A percentile compares a stretch with the other conserved stretches of the same genome.
Conservation (phyloP, 495 filamentous ascomycete genomes). For the Trichoderma parareesei region DNA sequence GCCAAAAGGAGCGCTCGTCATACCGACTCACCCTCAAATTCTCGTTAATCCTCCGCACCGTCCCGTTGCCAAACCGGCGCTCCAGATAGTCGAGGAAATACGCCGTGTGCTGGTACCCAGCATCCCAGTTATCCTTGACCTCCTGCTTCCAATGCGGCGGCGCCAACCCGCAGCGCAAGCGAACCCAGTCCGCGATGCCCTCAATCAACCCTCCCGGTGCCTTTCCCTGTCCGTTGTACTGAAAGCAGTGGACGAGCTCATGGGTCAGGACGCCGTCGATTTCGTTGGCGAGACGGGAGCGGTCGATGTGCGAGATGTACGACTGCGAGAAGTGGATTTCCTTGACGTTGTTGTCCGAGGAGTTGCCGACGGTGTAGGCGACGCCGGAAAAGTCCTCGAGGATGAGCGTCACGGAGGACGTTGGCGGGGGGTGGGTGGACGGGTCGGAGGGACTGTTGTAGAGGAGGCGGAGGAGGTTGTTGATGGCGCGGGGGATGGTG, state of each 20-base stretch:
- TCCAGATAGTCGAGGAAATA: slow-evolving; percentile 82
- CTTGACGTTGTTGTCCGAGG: slow-evolving; percentile 84
- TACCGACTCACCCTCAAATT: slow-evolving; percentile 51
- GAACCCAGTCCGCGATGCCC: slow-evolving; percentile 90
- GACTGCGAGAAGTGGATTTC: slow-evolving; percentile 82
- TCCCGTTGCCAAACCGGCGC: slow-evolving; percentile 55
- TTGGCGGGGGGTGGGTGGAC: slow-evolving; percentile 34
- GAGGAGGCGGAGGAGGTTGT: slow-evolving; percentile 54
- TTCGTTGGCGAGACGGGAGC: slow-evolving; percentile 47
- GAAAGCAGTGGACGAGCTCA: slow-evolving; percentile 95
- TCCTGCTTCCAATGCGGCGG: slow-evolving; percentile 80
- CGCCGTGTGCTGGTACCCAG: slow-evolving; percentile 84
- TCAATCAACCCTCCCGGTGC: slow-evolving; percentile 79
- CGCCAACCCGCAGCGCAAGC: slow-evolving; percentile 60
- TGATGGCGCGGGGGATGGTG: slow-evolving; percentile 53
- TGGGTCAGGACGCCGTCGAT: slow-evolving; percentile 79
- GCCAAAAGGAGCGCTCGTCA: slow-evolving; percentile 62
- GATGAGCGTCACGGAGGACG: slow-evolving; percentile 80
- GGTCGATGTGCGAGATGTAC: slow-evolving; percentile 53
- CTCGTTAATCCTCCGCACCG: slow-evolving; percentile 68
- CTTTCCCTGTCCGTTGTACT: slow-evolving; percentile 59
- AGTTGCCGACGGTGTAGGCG: slow-evolving; percentile 78
- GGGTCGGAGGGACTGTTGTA: slow-evolving; percentile 41
- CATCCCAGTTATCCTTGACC: slow-evolving; percentile 60
- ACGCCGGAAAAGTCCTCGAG: slow-evolving; percentile 72